Evolutionary conservation across 2,329 filamentous ascomycete genomes (phyloP).

Genomic region (Akanthomyces dipterigenus): DNA sequence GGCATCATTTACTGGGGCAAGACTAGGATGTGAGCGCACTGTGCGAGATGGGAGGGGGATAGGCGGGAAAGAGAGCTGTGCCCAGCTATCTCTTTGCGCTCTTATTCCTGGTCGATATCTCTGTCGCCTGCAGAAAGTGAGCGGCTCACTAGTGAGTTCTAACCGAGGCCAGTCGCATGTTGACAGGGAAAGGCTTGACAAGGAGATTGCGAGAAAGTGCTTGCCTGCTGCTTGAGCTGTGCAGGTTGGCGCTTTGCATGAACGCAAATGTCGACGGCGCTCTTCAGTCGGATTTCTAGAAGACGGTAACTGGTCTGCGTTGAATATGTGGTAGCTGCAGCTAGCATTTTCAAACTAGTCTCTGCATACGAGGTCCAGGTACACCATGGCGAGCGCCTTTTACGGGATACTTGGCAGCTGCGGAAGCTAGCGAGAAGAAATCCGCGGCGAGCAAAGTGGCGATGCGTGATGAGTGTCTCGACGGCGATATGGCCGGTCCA

Average conservation of each 20-base stretch:
- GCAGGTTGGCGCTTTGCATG: background rate
- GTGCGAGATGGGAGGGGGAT: slow-evolving; percentile 7
- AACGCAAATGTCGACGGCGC: background rate
- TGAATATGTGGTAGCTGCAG: background rate
- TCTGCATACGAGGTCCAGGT: background rate
- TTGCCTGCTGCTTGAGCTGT: background rate
- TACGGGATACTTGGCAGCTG: background rate
- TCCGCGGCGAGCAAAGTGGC: background rate
- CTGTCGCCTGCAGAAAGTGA: background rate
- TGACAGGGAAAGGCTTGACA: background rate
- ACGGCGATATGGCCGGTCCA: slow-evolving; percentile 4
- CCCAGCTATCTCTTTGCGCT: background rate
- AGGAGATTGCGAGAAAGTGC: background rate
- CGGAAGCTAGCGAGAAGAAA: background rate
- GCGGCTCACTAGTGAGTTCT: background rate
- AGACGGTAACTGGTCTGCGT: background rate
- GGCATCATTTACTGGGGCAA: slow-evolving; percentile 3
- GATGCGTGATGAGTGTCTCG: slow-evolving; percentile 1
- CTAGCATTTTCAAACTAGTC: background rate
- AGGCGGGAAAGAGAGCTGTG: background rate
- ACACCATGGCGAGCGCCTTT: background rate
- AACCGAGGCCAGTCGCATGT: background rate
- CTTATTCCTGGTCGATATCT: background rate
- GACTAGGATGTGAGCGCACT: slow-evolving; percentile 9
- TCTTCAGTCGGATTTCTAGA: background rate